These are phyloP conservation scores for Syzygium aromaticum DNA, from an alignment of 345 rosid species.

Conservation along the genomic window DNA sequence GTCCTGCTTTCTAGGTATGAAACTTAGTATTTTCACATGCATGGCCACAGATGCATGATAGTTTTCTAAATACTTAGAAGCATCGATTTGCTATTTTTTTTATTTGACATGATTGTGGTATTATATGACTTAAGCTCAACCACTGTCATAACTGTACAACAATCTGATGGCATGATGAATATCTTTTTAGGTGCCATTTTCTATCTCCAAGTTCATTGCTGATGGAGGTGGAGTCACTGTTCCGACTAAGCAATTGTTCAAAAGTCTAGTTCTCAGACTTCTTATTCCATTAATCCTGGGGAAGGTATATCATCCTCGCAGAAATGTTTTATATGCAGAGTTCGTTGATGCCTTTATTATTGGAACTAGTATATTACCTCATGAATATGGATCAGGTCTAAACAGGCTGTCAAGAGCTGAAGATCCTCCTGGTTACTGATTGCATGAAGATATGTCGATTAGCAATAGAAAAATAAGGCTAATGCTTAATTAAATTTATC, in stretches of 20 bases:
- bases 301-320: constrained; percentile 41
- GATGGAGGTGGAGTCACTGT: constrained; percentile 77
- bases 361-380: neutral
- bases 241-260: constrained; percentile 70
- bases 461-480: neutral
- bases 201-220: constrained; percentile 75
- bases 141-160: neutral
- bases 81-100: neutral
- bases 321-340: neutral
- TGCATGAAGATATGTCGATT: neutral
- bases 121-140: neutral
- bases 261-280: constrained; percentile 67
- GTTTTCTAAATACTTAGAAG: neutral
- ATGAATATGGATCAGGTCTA: neutral
- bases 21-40: neutral
- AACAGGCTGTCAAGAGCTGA: neutral
- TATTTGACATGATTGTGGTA: neutral
- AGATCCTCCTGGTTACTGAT: neutral
- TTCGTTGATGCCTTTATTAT: neutral
- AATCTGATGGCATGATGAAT: neutral
- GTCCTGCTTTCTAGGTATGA: neutral
- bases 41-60: neutral
- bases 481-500: neutral
- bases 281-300: constrained; percentile 71
- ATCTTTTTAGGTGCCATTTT: constrained; percentile 65